Evolutionary conservation across 805 yeast genomes (phyloP).

Genomic region (Yarrowia phangngaensis): DNA sequence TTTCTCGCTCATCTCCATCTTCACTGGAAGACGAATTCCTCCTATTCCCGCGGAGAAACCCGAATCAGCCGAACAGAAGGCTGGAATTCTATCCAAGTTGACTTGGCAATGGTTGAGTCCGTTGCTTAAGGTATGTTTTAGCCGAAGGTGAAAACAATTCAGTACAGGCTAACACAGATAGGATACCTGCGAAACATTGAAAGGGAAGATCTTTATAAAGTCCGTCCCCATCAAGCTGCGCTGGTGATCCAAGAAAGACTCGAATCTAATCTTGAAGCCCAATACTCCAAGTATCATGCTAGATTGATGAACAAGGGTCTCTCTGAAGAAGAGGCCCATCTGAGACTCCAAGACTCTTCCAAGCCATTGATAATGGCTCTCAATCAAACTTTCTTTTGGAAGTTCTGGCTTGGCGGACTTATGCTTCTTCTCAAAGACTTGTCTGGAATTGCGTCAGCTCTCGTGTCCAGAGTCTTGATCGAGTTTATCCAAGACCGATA

Average conservation of each 20-base stretch:
- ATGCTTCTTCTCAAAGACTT: neutral
- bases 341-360: slow-evolving; percentile 27
- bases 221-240: slow-evolving; percentile 40
- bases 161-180: slow-evolving; percentile 33
- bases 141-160: no score
- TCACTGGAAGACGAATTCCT: slow-evolving; percentile 21
- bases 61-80: slow-evolving; percentile 15
- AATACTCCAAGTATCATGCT: slow-evolving; percentile 32
- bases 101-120: slow-evolving; percentile 26
- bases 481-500: slow-evolving; percentile 13
- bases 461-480: slow-evolving; percentile 11
- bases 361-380: slow-evolving; percentile 33
- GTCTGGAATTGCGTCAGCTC: slow-evolving; percentile 22
- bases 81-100: slow-evolving; percentile 3
- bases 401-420: slow-evolving; percentile 38
- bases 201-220: slow-evolving; percentile 50
- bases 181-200: slow-evolving; percentile 62
- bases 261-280: slow-evolving; percentile 33
- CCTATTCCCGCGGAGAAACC: slow-evolving; percentile 14
- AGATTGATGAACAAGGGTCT: slow-evolving; percentile 37
- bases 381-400: slow-evolving; percentile 38
- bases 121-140: slow-evolving; percentile 17
- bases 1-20: slow-evolving; percentile 4
- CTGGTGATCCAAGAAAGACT: slow-evolving; percentile 41
- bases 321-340: slow-evolving; percentile 44